Evolutionary conservation across 805 yeast species (phyloP), one percentile per base, ranked within the genome.

Genomic region (Pichia nakasei): DNA sequence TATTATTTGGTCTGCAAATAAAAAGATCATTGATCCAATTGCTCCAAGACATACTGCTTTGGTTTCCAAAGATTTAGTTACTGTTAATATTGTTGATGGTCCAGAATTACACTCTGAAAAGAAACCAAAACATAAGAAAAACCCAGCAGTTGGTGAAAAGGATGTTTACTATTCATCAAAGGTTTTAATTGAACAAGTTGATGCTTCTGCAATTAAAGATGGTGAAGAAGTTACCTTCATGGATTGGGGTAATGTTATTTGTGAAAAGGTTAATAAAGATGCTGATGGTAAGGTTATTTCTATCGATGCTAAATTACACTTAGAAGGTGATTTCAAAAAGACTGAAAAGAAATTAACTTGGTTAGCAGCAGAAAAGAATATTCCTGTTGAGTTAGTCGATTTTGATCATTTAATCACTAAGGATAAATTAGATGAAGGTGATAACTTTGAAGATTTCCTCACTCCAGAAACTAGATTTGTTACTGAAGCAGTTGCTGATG

Each of bases 231-330:
- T 89, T 50, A 91, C 97, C n/a, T 76, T 91, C 58, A 91, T 91
- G 97, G 97, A 91, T 68, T 91, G 97, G 97, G 97, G 97, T 74
- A 91, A 91, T 63, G 84, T 80, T 46, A 83, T 91, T 52, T 69
- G 89, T 52, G 76, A 82, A 52, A 77, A 78, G 62, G 75, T 89
- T 59, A 67, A 67, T 61, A 80, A 76, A 62, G 80, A 78, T 50
- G 83, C 75, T 47, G 63, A 62, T 37, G 69, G 64, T 41, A 51
- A 69, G 33, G 83, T 83, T 44, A 71, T 70, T 39, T 69, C 81
- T 4, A 69, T 91, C 49, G 82, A 77, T 43, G 96, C 87, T 45
- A 82, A 78, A 55, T 72, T 91, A 56, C 83, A 91, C 65, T 75
- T 91, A 59, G 96, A 85, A 53, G 97, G 97, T 68, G 97, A 91